phyloP scores from a whole-genome alignment of 257 asterid genomes.

The Nyctanthes arbortristis region DNA sequence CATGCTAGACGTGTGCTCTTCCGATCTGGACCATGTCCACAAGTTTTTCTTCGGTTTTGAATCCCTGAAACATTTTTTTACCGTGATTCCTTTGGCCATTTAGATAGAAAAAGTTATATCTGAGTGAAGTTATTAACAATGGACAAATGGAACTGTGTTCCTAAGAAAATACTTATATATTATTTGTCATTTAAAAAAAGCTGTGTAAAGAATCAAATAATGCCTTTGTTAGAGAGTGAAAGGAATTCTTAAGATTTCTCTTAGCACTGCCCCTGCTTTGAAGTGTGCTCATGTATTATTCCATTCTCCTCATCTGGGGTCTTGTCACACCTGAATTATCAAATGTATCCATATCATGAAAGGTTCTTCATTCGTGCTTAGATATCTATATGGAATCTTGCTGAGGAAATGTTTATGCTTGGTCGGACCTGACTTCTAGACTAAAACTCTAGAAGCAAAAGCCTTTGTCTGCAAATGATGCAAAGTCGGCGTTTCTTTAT shows the following conservation, averaged over 20 bases:
- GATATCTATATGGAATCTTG: neutral
- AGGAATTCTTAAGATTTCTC: conserved; percentile 14
- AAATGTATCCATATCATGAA: neutral
- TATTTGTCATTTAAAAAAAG: conserved; percentile 9
- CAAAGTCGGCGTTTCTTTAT: neutral
- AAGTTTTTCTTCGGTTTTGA: neutral
- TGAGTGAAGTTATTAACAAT: neutral
- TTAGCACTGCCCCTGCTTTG: neutral
- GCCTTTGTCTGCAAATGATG: conserved; percentile 1
- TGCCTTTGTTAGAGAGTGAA: neutral
- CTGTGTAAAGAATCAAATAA: neutral
- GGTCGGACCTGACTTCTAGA: neutral
- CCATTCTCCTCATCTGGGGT: neutral
- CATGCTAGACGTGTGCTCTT: neutral
- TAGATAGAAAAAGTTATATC: neutral
- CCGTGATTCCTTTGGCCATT: neutral
- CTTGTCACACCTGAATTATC: neutral
- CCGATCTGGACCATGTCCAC: neutral
- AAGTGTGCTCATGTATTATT: neutral
- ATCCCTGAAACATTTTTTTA: neutral
- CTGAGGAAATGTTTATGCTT: neutral
- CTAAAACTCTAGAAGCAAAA: conserved; percentile 2
- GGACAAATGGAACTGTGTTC: neutral
- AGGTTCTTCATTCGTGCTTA: neutral
- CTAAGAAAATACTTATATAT: neutral